Evolutionary conservation across 2,329 filamentous ascomycete genomes (phyloP), one percentile per base, ranked within the genome.

Genomic region (Hypomyces perniciosus): DNA sequence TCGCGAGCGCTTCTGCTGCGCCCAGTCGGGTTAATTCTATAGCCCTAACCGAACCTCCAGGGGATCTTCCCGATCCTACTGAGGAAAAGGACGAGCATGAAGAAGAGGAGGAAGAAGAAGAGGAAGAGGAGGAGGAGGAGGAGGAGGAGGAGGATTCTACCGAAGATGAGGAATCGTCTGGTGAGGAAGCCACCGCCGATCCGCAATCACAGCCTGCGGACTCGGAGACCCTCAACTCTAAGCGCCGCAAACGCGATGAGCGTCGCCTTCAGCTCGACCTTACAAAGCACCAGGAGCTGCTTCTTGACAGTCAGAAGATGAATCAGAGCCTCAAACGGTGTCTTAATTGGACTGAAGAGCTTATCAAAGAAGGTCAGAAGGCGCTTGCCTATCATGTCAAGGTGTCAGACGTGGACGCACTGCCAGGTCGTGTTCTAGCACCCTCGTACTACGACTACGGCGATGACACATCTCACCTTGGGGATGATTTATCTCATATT

Each of bases 271-370:
- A 86, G 59, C 77, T 90, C 4, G 93, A 99, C 67, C 77, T 99
- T 1, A 80, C 84, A 4, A 92, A 91, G 64, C 93, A 99, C 65
- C 88, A 90, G 58, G 86, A 96, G 62, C 75, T 97, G 1, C 79
- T 99, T 7, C 75, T 90, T 37, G 91, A 96, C 65, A 93, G 87
- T 58, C 90, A 96, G 63, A 95, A 90, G 72, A 90, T 97, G 76
- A 97, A 96, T 64, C 88, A 95, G 66, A 95, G 88, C 65, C 79
- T 99, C 42, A 95, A 90, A 67, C 80, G 89, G 44, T 99, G 93
- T 66, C 77, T 96, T 33, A 84, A 84, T 57, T 92, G 89, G 80
- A 95, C 91, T 0, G 92, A 99, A 64, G 85, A 88, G 56, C 78
- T 99, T 41, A 96, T 99, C 65, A 85, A 81, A 44, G 90, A 96